A percentile compares a stretch with the other conserved stretches of the same genome.
Evolutionary conservation across 148 eudicot species (phyloP).

Genomic region (Spergularia marina): DNA sequence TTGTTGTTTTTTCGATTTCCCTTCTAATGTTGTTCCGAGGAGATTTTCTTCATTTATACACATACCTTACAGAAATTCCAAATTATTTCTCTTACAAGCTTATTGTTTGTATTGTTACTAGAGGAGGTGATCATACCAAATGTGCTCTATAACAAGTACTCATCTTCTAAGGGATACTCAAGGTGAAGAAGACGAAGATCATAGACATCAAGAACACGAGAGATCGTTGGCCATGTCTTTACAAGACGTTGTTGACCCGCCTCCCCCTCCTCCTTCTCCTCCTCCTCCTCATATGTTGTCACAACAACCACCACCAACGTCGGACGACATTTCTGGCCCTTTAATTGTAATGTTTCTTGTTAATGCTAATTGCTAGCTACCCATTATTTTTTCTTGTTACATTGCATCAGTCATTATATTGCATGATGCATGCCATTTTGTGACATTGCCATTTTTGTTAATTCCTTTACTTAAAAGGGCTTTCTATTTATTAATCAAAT

Average conservation of each 20-base stretch:
- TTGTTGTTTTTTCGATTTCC: neutral
- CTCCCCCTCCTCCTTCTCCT: slow-evolving; percentile 29
- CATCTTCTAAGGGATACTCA: slow-evolving; percentile 15
- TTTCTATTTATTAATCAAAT: neutral
- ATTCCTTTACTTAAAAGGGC: neutral
- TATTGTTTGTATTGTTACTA: neutral
- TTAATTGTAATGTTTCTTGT: slow-evolving; percentile 19
- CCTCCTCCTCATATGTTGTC: slow-evolving; percentile 15
- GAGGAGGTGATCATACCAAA: slow-evolving; percentile 4
- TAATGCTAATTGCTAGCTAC: neutral
- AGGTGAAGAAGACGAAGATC: slow-evolving; percentile 21
- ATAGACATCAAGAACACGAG: slow-evolving; percentile 8
- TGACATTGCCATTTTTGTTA: neutral
- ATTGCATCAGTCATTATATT: neutral
- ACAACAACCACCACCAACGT: neutral
- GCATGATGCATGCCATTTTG: neutral
- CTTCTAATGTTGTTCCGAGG: slow-evolving; percentile 11
- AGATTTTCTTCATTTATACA: neutral
- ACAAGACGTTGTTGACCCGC: slow-evolving; percentile 31
- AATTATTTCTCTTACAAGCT: neutral
- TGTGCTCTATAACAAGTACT: slow-evolving; percentile 10
- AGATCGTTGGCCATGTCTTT: slow-evolving; percentile 27
- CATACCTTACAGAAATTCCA: neutral
- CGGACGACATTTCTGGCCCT: slow-evolving; percentile 11
- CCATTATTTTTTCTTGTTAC: neutral